phyloP scores from a whole-genome alignment of 1,284 basidiomycete genomes.

The Fomitopsis schrenkii region DNA sequence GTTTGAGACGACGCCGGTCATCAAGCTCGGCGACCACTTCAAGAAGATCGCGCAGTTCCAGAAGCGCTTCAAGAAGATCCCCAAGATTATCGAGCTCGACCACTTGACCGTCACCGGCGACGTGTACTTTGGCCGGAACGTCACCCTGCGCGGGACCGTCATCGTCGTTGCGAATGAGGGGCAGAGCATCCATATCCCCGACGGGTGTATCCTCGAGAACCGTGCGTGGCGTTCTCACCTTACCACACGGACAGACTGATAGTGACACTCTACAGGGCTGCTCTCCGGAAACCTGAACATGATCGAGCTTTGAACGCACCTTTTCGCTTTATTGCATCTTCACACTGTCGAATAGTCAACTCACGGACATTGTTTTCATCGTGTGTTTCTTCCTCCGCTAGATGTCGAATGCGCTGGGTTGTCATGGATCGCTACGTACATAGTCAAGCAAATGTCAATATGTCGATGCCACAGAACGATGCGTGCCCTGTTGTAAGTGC shows the following conservation, averaged over 20 bases:
- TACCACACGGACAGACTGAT: background rate
- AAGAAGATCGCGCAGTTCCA: conserved; percentile 97
- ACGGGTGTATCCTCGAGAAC: conserved; percentile 94
- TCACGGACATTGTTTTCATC: background rate
- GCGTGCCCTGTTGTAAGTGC: no score
- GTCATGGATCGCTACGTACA: background rate
- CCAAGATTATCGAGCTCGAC: conserved; percentile 90
- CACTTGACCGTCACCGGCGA: conserved; percentile 97
- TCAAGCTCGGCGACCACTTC: conserved; percentile 95
- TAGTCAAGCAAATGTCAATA: background rate
- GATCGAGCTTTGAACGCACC: conserved; percentile 30
- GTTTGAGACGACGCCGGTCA: conserved; percentile 95
- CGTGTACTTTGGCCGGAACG: conserved; percentile 93
- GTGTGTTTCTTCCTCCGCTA: background rate
- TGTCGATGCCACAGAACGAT: no score
- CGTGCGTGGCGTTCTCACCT: conserved; percentile 38
- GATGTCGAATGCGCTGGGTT: background rate
- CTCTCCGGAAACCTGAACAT: conserved; percentile 52
- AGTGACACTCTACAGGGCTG: conserved; percentile 27
- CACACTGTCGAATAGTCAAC: conserved; percentile 3
- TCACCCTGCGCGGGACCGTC: conserved; percentile 85
- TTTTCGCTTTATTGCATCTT: background rate
- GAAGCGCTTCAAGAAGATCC: conserved; percentile 97
- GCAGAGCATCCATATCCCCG: conserved; percentile 92
- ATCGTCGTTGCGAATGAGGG: conserved; percentile 91